Percentiles rank a stretch among this genome's conserved stretches.
Evolutionary conservation across 139 green algal species (phyloP).

Genomic region (Ettlia oleoabundans): DNA sequence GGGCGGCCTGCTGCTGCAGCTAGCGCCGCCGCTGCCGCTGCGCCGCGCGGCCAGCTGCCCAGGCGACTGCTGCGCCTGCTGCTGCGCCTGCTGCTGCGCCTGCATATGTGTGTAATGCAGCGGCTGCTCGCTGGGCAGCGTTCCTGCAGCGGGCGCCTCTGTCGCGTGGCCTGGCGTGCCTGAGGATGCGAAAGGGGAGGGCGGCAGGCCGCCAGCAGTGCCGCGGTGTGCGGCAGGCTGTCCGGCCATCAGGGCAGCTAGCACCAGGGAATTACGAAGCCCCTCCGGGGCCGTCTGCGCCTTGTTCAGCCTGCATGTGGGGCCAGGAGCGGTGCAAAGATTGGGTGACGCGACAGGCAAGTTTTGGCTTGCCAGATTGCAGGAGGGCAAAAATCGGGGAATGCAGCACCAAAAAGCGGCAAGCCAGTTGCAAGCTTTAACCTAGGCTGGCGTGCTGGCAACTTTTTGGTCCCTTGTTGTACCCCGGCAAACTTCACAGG

Average conservation of each 20-base stretch:
- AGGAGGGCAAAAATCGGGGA: no score
- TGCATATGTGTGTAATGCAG: background rate
- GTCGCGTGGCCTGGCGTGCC: background rate
- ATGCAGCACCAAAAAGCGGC: no score
- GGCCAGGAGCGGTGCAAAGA: background rate
- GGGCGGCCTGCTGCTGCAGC: background rate
- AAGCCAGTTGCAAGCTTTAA: no score
- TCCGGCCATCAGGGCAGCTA: slow-evolving; percentile 14
- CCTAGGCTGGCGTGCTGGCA: no score
- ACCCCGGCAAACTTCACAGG: no score
- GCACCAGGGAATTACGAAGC: background rate
- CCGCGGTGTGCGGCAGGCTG: no score
- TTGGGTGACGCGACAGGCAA: background rate
- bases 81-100: background rate
- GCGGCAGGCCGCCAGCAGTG: no score
- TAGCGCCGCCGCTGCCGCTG: background rate
- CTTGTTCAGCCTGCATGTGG: background rate
- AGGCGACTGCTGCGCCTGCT: background rate
- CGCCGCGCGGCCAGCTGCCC: background rate
- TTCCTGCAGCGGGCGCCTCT: background rate
- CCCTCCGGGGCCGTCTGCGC: slow-evolving; percentile 2
- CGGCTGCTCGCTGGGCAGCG: background rate
- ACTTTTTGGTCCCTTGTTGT: no score
- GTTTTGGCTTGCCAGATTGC: background rate
- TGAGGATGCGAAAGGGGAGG: background rate